These are phyloP conservation scores for Suhomyces faveliae DNA, from an alignment of 805 yeast genomes.

Conservation along the genomic window DNA sequence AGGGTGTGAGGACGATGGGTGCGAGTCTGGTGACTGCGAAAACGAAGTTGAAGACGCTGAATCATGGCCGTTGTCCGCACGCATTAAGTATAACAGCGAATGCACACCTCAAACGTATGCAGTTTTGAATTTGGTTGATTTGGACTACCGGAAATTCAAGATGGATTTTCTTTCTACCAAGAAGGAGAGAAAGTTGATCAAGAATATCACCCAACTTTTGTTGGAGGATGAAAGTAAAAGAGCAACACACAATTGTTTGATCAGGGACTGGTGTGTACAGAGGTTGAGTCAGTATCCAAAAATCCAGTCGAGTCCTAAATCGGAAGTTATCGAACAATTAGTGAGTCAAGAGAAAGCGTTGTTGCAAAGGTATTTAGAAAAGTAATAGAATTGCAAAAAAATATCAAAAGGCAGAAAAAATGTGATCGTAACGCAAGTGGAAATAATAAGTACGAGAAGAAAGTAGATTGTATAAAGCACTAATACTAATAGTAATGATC, in stretches of 20 bases:
- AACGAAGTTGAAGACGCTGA: conserved; percentile 23
- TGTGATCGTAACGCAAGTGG: no score
- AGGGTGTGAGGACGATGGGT: conserved; percentile 7
- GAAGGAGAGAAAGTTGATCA: conserved; percentile 21
- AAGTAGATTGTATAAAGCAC: no score
- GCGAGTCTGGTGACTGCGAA: conserved; percentile 18
- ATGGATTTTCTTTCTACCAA: conserved; percentile 17
- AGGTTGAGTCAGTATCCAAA: conserved; percentile 21
- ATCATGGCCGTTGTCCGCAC: conserved; percentile 46
- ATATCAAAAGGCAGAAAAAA: neutral
- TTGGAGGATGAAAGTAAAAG: conserved; percentile 12
- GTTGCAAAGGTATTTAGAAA: conserved; percentile 14
- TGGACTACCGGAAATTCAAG: conserved; percentile 29
- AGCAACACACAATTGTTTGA: conserved; percentile 9
- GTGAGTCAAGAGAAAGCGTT: conserved; percentile 28
- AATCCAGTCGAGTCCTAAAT: conserved; percentile 9
- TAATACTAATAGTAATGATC: neutral
- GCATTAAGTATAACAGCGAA: conserved; percentile 40
- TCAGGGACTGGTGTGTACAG: conserved; percentile 26
- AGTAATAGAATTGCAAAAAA: conserved; percentile 5
- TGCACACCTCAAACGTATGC: conserved; percentile 48
- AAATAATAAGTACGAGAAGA: no score
- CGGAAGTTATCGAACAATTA: conserved; percentile 15
- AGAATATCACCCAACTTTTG: conserved; percentile 19
- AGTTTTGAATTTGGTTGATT: conserved; percentile 22